A percentile compares a stretch with the other conserved stretches of the same genome.
phyloP scores from a whole-genome alignment of 164 flowering plant genomes.

The Santalum album region DNA sequence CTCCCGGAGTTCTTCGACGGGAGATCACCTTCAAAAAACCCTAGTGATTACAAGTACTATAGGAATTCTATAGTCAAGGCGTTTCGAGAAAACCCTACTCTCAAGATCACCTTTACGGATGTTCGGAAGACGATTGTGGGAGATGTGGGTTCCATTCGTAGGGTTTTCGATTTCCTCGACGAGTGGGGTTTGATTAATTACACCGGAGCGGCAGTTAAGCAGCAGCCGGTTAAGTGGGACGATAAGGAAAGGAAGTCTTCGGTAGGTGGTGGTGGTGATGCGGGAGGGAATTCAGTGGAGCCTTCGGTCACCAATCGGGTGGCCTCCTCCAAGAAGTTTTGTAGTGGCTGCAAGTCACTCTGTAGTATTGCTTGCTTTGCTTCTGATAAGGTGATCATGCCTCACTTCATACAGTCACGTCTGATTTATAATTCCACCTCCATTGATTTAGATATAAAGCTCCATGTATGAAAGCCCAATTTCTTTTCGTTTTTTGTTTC shows the following conservation, averaged over 20 bases:
- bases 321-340: slow-evolving; percentile 31
- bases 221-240: slow-evolving; percentile 45
- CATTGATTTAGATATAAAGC: no score
- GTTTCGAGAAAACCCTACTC: slow-evolving; percentile 47
- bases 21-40: slow-evolving; percentile 51
- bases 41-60: slow-evolving; percentile 60
- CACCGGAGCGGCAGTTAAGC: slow-evolving; percentile 23
- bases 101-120: slow-evolving; percentile 70
- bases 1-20: slow-evolving; percentile 83
- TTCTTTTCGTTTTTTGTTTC: neutral
- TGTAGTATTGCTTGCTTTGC: slow-evolving; percentile 84
- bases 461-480: no score
- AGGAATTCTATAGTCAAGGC: slow-evolving; percentile 54
- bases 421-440: no score
- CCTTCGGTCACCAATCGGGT: slow-evolving; percentile 15
- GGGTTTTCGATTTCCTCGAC: slow-evolving; percentile 86
- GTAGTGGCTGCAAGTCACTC: slow-evolving; percentile 65
- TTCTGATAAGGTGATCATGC: slow-evolving; percentile 85
- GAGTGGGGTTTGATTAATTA: slow-evolving; percentile 90
- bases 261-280: slow-evolving; percentile 10
- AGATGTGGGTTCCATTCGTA: slow-evolving; percentile 82
- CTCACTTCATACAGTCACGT: no score
- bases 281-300: slow-evolving; percentile 12
- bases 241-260: slow-evolving; percentile 43
- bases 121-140: slow-evolving; percentile 65